Base-by-base conservation (phyloP, 176 grass and related monocot species). In the Saccharum officinarum region DNA sequence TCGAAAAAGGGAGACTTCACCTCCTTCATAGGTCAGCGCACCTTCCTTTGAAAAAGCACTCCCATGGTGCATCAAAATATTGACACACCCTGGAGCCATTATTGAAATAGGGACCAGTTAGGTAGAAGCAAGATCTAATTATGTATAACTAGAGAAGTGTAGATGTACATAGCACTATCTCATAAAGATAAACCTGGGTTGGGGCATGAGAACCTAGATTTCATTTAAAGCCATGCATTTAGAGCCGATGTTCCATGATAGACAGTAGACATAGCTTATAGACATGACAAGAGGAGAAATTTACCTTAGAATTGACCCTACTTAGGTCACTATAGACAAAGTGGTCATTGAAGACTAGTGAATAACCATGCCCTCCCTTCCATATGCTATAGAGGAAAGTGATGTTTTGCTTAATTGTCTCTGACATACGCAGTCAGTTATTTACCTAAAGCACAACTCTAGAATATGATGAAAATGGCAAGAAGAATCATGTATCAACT, bases 181-280 rank as follows among this genome's bases (percentile, higher is more conserved):
- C 62, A 31, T 4, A 30, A 65, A 65, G 25, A 14, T 65, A 65
- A 14, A 15, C 12, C 61, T 64, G 25, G 60, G 0, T 28, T 5
- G 60, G 60, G 60, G 26, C 78, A 59, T 71, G 18, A 13, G 79
- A 69, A 55, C 79, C 20, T 31, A 37, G 77, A 52, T 73, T 7
- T 2, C 55, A 34, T 86, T 70, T 86, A 17, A 9, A 50, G 22
- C 18, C 41, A 28, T 65, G 30, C 20, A 63, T 47, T 63, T 46
- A 50, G 54, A 47, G 61, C 7, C 22, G 0, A 30, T 69, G 6
- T 77, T 65, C 34, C 8, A 68, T 34, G 33, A 15, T 76, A 42
- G 54, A 55, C 50, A 55, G 0, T 57, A 57, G 16, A 76, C 8
- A 55, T 2, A 23, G 12, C 16, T 16, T 52, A 36, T 67, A 7